Percentiles rank a stretch among this genome's conserved stretches.
phyloP scores from a whole-genome alignment of 768 basidiomycete species.

The Suillus variegatus region DNA sequence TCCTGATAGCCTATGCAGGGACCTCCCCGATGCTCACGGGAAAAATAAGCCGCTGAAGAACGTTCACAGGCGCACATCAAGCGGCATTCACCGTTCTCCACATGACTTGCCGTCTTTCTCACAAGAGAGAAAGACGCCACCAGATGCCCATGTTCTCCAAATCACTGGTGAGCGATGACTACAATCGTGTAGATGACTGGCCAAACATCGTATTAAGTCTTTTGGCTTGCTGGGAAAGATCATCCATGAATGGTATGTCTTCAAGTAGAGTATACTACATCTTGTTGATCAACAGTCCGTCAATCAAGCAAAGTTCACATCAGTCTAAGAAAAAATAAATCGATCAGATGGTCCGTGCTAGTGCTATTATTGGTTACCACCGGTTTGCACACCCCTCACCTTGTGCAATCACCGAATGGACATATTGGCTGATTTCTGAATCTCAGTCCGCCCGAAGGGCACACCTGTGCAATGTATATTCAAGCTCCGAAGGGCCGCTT shows the following conservation, averaged over 20 bases:
- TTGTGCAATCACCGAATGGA: too few relatives aligned
- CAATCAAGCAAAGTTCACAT: background rate
- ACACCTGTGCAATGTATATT: too few relatives aligned
- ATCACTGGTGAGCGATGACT: background rate
- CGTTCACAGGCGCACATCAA: background rate
- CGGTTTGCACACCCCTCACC: too few relatives aligned
- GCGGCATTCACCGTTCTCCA: background rate
- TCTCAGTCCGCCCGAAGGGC: too few relatives aligned
- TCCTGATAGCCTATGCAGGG: background rate
- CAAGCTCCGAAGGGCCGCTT: too few relatives aligned
- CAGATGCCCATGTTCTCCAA: background rate
- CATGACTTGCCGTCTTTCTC: constrained; percentile 1
- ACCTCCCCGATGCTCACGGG: background rate
- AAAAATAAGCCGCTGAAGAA: background rate
- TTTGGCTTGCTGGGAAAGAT: background rate
- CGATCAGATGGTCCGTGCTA: too few relatives aligned
- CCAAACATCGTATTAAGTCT: background rate
- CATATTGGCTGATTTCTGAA: too few relatives aligned
- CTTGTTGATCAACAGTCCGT: background rate
- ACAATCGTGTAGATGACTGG: background rate
- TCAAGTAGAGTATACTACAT: background rate
- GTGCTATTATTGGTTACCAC: too few relatives aligned
- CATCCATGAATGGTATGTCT: background rate
- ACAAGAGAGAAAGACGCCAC: constrained; percentile 3
- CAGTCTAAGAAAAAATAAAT: background rate